Percentiles rank a stretch among this genome's conserved stretches.
These are phyloP conservation scores for Sphagnum tenellum DNA, from an alignment of 225 moss, liverwort and hornwort species.

Conservation along the genomic window DNA sequence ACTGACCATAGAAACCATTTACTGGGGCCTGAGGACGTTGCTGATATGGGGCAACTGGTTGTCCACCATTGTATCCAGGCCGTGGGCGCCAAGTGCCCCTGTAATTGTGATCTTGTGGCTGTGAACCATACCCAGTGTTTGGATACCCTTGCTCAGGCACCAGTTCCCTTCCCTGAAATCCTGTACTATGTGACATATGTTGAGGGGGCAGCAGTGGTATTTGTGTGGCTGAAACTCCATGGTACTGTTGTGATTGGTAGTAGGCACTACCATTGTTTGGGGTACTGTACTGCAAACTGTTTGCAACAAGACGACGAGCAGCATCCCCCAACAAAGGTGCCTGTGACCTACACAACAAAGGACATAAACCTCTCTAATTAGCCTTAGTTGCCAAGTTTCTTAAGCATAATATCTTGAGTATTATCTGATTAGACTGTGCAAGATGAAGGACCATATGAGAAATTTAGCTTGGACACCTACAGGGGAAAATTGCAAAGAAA, in stretches of 20 bases:
- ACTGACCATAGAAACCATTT: slow-evolving; percentile 9
- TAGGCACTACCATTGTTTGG: slow-evolving; percentile 28
- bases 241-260: slow-evolving; percentile 37
- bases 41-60: slow-evolving; percentile 2
- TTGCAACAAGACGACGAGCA: slow-evolving; percentile 35
- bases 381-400: slow-evolving; percentile 2
- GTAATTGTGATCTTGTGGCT: slow-evolving; percentile 20
- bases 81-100: slow-evolving; percentile 12
- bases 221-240: slow-evolving; percentile 14
- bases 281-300: slow-evolving; percentile 27
- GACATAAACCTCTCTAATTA: slow-evolving; percentile 5
- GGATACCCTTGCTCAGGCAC: slow-evolving; percentile 29
- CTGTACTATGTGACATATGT: slow-evolving; percentile 19
- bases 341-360: slow-evolving; percentile 24
- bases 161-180: slow-evolving; percentile 29
- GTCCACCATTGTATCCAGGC: slow-evolving; percentile 32
- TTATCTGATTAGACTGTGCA: no score
- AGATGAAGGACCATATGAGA: no score
- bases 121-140: slow-evolving; percentile 1
- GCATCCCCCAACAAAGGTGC: slow-evolving; percentile 41
- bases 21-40: slow-evolving; percentile 28
- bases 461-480: no score
- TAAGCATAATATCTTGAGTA: not conserved
- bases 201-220: slow-evolving; percentile 9
- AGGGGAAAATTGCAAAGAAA: no score